Conservation (phyloP, 164 flowering plant genomes). For the Cinnamomum chago region DNA sequence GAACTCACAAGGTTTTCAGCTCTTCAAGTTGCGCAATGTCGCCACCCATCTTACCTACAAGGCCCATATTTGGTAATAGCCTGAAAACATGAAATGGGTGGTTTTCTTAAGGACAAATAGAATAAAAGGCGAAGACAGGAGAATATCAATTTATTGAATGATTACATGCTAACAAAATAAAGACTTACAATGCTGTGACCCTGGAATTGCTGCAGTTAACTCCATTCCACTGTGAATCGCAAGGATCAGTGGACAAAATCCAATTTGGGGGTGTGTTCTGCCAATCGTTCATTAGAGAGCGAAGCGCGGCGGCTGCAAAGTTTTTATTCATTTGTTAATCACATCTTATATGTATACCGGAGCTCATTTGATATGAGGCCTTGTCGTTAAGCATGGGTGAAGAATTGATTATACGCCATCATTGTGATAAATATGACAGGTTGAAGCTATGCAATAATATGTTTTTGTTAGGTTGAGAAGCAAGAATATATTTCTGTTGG, state of each 20-base stretch:
- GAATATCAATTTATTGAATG: background rate
- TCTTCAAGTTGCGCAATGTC: conserved; percentile 73
- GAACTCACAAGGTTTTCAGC: conserved; percentile 65
- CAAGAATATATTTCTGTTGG: no score
- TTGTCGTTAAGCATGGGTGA: background rate
- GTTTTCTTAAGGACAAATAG: background rate
- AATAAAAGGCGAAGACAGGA: background rate
- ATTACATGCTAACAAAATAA: background rate
- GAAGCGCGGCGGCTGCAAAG: conserved; percentile 44
- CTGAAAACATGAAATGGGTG: conserved; percentile 27
- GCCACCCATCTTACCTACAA: conserved; percentile 55
- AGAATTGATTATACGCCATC: background rate
- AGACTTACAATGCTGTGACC: conserved; percentile 62
- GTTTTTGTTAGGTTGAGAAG: no score
- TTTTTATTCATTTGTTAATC: background rate
- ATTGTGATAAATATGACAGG: background rate
- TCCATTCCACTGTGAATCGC: conserved; percentile 78
- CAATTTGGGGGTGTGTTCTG: conserved; percentile 74
- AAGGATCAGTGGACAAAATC: conserved; percentile 62
- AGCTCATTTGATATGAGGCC: background rate
- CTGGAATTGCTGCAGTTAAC: conserved; percentile 60
- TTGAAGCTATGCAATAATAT: background rate
- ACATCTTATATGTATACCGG: background rate
- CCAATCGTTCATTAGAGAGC: conserved; percentile 51
- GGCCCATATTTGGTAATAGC: conserved; percentile 66